Percentiles rank a stretch among this genome's conserved stretches.
Evolutionary conservation across 768 basidiomycete species (phyloP).

Genomic region (Mycena polygramma): DNA sequence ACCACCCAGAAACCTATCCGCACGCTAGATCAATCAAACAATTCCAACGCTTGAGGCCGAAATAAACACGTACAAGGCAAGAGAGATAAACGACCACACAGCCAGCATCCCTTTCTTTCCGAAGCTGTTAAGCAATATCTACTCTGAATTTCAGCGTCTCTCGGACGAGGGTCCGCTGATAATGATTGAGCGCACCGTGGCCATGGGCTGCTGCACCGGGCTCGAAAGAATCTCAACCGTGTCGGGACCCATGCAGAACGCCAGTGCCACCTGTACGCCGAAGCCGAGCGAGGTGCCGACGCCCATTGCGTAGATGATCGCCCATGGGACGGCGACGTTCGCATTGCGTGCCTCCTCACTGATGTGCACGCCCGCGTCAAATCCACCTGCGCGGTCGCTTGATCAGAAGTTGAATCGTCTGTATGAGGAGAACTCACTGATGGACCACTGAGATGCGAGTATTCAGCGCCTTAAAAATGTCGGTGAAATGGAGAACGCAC

Average conservation of each 20-base stretch:
- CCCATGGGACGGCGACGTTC: conserved; percentile 67
- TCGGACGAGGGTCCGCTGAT: rapidly evolving
- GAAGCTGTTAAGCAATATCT: conserved; percentile 55
- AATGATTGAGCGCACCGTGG: conserved; percentile 45
- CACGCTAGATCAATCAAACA: neutral
- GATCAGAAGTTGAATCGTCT: neutral
- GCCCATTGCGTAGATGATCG: conserved; percentile 63
- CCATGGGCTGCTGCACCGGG: conserved; percentile 53
- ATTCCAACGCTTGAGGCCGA: neutral
- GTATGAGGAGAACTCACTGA: neutral
- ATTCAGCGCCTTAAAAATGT: too few relatives aligned
- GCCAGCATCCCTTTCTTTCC: conserved; percentile 61
- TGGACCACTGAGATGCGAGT: conserved; percentile 12
- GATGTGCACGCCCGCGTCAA: conserved; percentile 58
- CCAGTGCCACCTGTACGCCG: conserved; percentile 66
- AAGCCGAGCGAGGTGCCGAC: conserved; percentile 62
- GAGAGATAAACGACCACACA: conserved; percentile 68
- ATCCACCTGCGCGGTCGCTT: conserved; percentile 44
- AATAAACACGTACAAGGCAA: conserved; percentile 55
- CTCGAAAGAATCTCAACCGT: conserved; percentile 44
- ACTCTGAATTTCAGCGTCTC: conserved; percentile 51
- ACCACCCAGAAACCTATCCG: conserved; percentile 1
- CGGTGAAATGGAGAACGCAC: conserved; percentile 48
- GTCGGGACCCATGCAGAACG: conserved; percentile 72
- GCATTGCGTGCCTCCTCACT: conserved; percentile 62